Evolutionary conservation across 257 asterid species (phyloP).

Genomic region (Petrea volubilis): DNA sequence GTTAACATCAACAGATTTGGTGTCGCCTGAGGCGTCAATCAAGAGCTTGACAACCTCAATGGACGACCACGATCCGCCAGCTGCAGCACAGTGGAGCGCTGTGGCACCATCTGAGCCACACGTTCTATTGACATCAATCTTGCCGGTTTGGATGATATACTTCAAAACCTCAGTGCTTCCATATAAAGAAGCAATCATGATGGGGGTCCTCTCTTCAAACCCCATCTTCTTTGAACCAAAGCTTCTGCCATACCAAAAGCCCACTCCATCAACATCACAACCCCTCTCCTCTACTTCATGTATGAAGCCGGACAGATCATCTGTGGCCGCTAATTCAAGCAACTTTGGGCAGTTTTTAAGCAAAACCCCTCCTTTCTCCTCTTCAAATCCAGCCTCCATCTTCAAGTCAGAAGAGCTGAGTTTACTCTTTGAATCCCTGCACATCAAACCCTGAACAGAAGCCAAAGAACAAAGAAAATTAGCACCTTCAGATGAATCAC

Average conservation of each 20-base stretch:
- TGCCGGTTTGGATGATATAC: conserved; percentile 50
- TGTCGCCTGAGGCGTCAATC: conserved; percentile 52
- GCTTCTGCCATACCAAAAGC: conserved; percentile 82
- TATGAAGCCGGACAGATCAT: conserved; percentile 55
- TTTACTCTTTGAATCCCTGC: conserved; percentile 45
- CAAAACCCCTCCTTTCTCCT: conserved; percentile 15
- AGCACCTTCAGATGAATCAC: neutral
- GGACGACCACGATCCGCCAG: conserved; percentile 63
- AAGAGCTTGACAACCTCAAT: conserved; percentile 57
- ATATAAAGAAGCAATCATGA: conserved; percentile 74
- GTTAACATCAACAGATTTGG: conserved; percentile 38
- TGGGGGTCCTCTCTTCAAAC: conserved; percentile 71
- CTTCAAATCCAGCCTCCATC: conserved; percentile 48
- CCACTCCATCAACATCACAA: conserved; percentile 57
- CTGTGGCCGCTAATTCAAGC: conserved; percentile 84
- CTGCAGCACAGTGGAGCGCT: conserved; percentile 84
- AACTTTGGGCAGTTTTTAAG: conserved; percentile 52
- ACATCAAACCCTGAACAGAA: conserved; percentile 52
- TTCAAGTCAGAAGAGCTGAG: conserved; percentile 35
- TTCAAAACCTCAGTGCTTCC: conserved; percentile 66
- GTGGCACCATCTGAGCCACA: conserved; percentile 80
- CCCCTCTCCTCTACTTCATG: conserved; percentile 63
- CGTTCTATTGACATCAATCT: conserved; percentile 64
- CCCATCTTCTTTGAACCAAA: conserved; percentile 77
- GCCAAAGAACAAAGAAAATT: conserved; percentile 12